These are phyloP conservation scores for Helianthus tuberosus DNA, from an alignment of 129 eudicot genomes.

Conservation along the genomic window DNA sequence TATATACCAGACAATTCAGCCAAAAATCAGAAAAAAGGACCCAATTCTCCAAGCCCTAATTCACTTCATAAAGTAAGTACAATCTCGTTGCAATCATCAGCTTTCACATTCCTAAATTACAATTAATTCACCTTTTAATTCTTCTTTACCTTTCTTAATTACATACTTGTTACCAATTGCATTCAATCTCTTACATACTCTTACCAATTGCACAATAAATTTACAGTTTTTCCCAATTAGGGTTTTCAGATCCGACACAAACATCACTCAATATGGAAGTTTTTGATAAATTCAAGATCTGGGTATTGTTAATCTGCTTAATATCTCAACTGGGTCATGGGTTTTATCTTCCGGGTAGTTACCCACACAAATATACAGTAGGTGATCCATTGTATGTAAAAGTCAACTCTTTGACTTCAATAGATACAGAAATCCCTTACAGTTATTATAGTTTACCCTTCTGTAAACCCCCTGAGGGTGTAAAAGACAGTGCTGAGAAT, in stretches of 20 bases:
- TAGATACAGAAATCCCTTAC: conserved; percentile 65
- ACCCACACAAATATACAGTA: conserved; percentile 62
- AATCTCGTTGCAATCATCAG: background rate
- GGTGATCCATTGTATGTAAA: conserved; percentile 39
- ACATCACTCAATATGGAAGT: conserved; percentile 26
- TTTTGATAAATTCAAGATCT: conserved; percentile 30
- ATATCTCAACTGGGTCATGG: conserved; percentile 36
- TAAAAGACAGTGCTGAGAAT: conserved; percentile 72
- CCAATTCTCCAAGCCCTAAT: conserved; percentile 24
- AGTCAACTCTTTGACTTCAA: conserved; percentile 65
- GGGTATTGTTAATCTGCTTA: conserved; percentile 34
- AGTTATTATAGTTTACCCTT: conserved; percentile 73
- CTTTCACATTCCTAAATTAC: background rate
- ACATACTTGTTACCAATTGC: conserved; percentile 8
- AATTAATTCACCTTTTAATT: background rate
- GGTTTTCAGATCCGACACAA: conserved; percentile 19
- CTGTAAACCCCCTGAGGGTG: conserved; percentile 64
- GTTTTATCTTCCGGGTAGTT: conserved; percentile 44
- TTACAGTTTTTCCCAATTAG: background rate
- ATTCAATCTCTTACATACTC: conserved; percentile 1
- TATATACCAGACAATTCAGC: background rate
- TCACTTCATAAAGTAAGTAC: conserved; percentile 21
- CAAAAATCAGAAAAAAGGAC: background rate
- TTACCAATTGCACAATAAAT: background rate
- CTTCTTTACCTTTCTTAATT: background rate